Evolutionary conservation across 768 basidiomycete species (phyloP).

Genomic region (Hortiboletus campestris): DNA sequence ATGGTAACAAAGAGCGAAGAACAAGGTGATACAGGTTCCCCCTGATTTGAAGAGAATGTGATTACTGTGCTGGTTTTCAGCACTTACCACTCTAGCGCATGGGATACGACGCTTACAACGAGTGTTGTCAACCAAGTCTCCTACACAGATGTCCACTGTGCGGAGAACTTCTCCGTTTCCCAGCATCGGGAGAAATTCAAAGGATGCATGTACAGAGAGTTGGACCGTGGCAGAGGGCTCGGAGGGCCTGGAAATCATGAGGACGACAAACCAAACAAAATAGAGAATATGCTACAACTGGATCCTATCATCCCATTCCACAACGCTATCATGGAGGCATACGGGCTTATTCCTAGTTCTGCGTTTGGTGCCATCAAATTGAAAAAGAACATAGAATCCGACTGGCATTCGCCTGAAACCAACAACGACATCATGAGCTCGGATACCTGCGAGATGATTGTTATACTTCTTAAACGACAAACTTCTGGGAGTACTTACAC

Average conservation of each 20-base stretch:
- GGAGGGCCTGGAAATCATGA: background rate
- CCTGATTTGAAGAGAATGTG: background rate
- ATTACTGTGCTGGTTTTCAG: background rate
- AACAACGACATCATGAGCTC: background rate
- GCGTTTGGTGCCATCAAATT: background rate
- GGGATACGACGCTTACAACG: background rate
- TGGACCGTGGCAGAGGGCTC: background rate
- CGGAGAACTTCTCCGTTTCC: background rate
- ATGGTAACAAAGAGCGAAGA: background rate
- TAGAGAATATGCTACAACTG: background rate
- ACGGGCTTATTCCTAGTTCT: background rate
- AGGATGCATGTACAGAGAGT: background rate
- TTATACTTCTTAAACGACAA: background rate
- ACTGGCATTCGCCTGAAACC: constrained; percentile 5
- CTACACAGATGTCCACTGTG: background rate
- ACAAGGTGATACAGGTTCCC: background rate
- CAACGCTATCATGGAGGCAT: background rate
- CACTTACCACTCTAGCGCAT: too few relatives aligned
- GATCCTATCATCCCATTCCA: background rate
- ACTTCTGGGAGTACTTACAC: background rate
- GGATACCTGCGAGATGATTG: constrained; percentile 2
- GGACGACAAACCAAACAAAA: too few relatives aligned
- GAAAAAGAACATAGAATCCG: constrained; percentile 7
- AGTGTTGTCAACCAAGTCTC: background rate
- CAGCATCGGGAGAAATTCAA: constrained; percentile 1